Conservation (phyloP, 1,284 basidiomycete species). For the Meira miltonrushii region DNA sequence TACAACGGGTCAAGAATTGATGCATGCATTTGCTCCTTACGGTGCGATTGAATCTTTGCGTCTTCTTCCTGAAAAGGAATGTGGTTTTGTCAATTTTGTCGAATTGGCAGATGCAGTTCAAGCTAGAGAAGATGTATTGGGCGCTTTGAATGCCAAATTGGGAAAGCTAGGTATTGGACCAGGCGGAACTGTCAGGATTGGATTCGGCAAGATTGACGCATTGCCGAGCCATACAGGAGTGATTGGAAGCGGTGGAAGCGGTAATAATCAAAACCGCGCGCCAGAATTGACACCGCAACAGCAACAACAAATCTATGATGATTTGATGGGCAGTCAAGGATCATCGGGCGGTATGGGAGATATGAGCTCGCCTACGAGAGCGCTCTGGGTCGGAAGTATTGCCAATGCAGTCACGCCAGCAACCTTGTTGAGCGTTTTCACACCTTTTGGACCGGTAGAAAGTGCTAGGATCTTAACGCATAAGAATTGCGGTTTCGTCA, state of each 20-base stretch:
- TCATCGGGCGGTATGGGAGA: neutral
- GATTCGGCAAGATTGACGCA: constrained; percentile 94
- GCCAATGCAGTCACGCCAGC: constrained; percentile 28
- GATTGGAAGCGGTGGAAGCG: neutral
- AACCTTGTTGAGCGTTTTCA: constrained; percentile 74
- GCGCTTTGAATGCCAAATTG: constrained; percentile 83
- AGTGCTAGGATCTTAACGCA: constrained; percentile 89
- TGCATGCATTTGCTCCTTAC: constrained; percentile 89
- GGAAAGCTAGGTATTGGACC: constrained; percentile 63
- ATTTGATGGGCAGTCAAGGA: neutral
- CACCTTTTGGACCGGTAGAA: constrained; percentile 93
- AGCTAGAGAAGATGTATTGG: constrained; percentile 92
- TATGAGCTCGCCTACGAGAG: constrained; percentile 23
- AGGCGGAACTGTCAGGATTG: constrained; percentile 74
- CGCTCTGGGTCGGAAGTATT: constrained; percentile 43
- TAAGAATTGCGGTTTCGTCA: constrained; percentile 93
- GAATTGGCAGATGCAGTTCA: constrained; percentile 88
- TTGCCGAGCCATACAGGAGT: constrained; percentile 53
- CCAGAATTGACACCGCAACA: neutral
- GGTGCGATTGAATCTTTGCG: constrained; percentile 92
- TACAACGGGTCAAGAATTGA: constrained; percentile 87
- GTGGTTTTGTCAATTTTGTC: constrained; percentile 97
- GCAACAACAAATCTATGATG: neutral
- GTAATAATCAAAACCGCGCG: too few species aligned
- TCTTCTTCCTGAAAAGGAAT: constrained; percentile 94